Conservation (phyloP, 75 land plant species). For the Picea glauca region DNA sequence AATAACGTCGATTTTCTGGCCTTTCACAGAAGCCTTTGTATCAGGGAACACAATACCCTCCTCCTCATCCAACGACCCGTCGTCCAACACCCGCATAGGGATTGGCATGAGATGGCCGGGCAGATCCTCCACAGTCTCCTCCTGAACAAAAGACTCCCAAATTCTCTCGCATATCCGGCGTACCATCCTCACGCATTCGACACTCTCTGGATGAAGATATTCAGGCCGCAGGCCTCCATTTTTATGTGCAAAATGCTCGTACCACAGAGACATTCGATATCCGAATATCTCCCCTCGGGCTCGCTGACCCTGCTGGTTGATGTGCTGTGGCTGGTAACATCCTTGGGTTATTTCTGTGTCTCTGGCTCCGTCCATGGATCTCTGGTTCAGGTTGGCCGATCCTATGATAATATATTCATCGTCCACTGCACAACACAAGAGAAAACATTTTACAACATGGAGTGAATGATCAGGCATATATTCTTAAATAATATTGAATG, state of each 20-base stretch:
- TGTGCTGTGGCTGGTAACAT: conserved; percentile 50
- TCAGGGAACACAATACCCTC: conserved; percentile 1
- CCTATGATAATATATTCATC: conserved; percentile 52
- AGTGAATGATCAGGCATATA: too few relatives aligned
- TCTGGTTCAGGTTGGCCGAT: conserved; percentile 60
- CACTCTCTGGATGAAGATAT: conserved; percentile 30
- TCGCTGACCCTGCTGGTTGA: conserved; percentile 2
- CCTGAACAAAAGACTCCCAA: conserved; percentile 34
- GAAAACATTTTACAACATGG: not conserved
- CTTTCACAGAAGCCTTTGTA: conserved; percentile 41
- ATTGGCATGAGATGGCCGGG: conserved; percentile 47
- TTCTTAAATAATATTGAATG: too few relatives aligned
- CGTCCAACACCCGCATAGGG: conserved; percentile 23
- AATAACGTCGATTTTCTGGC: conserved; percentile 38
- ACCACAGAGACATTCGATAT: conserved; percentile 56
- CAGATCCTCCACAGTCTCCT: conserved; percentile 27
- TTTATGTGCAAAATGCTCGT: conserved; percentile 34
- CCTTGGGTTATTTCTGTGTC: conserved; percentile 63
- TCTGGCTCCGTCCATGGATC: conserved; percentile 62
- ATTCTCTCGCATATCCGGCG: conserved; percentile 14
- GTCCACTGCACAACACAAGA: conserved; percentile 22
- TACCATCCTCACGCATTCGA: conserved; percentile 37
- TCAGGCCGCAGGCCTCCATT: conserved; percentile 1
- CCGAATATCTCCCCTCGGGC: conserved; percentile 39
- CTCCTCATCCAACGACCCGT: conserved; percentile 13